Evolutionary conservation across 306 rosid species (phyloP).

Genomic region (Arachis stenosperma): DNA sequence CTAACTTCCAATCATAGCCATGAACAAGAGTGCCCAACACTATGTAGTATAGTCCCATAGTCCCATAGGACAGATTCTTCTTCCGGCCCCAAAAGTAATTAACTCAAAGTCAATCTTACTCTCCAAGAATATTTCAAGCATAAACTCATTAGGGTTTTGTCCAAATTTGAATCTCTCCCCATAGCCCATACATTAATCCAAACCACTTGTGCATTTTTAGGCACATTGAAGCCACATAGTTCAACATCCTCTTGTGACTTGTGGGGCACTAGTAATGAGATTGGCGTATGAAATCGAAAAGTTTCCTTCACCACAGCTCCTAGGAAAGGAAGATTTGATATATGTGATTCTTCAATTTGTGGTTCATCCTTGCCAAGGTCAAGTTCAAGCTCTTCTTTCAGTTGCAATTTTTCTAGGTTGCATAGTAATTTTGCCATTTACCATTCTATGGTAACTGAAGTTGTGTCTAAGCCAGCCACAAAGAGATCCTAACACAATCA

Average conservation of each 20-base stretch:
- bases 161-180: constrained; percentile 40
- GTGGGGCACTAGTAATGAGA: neutral
- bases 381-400: neutral
- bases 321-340: constrained; percentile 1
- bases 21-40: constrained; percentile 19
- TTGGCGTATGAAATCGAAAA: neutral
- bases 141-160: constrained; percentile 26
- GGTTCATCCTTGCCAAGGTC: neutral
- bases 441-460: constrained; percentile 10
- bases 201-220: constrained; percentile 17
- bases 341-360: constrained; percentile 10
- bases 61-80: constrained; percentile 30
- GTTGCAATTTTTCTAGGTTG: neutral
- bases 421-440: neutral
- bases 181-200: constrained; percentile 33
- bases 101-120: constrained; percentile 29
- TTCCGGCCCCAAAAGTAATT: constrained; percentile 29
- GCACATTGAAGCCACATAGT: constrained; percentile 1
- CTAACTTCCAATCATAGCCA: constrained; percentile 19
- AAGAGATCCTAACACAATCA: neutral
- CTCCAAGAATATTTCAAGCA: constrained; percentile 37
- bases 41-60: neutral
- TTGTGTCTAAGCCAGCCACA: neutral
- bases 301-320: neutral
- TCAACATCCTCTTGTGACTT: constrained; percentile 2